phyloP scores from a whole-genome alignment of 1,139 yeast species.

The Yamadazyma diospyri region DNA sequence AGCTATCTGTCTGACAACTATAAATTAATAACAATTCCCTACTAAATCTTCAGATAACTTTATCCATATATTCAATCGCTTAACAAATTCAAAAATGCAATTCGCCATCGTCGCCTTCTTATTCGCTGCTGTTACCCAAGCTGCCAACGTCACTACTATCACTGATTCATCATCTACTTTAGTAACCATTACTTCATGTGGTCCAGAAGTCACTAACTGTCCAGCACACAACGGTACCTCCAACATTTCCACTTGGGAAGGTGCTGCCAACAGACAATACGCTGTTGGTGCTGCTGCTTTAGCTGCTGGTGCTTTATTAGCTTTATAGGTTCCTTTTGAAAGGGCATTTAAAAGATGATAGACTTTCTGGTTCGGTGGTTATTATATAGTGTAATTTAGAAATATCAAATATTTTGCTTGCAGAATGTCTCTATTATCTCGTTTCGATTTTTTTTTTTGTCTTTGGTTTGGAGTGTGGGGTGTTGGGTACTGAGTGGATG shows the following conservation, averaged over 20 bases:
- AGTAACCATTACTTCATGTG: constrained; percentile 45
- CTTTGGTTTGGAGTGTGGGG: no score
- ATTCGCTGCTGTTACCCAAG: constrained; percentile 38
- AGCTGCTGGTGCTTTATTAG: constrained; percentile 53
- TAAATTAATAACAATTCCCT: not conserved
- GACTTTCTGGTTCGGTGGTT: constrained; percentile 10
- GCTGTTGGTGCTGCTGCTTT: constrained; percentile 49
- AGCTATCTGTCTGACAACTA: not conserved
- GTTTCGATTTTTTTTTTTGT: no score
- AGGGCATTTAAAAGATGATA: constrained; percentile 4
- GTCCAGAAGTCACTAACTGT: constrained; percentile 39
- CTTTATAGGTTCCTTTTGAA: constrained; percentile 37
- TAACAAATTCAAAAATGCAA: constrained; percentile 28
- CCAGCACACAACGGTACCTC: constrained; percentile 29
- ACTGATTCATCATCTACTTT: constrained; percentile 28
- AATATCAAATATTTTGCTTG: constrained; percentile 6
- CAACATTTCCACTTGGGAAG: constrained; percentile 38
- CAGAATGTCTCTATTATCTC: not conserved
- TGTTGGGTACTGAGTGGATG: no score
- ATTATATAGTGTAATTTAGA: constrained; percentile 14
- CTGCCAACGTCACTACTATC: constrained; percentile 38
- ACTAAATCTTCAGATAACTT: constrained; percentile 1
- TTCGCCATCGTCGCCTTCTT: constrained; percentile 46
- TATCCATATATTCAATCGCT: constrained; percentile 17
- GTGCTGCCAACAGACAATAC: constrained; percentile 33